Evolutionary conservation across 225 moss, liverwort and hornwort species (phyloP).

Genomic region (Antitrichia curtipendula): DNA sequence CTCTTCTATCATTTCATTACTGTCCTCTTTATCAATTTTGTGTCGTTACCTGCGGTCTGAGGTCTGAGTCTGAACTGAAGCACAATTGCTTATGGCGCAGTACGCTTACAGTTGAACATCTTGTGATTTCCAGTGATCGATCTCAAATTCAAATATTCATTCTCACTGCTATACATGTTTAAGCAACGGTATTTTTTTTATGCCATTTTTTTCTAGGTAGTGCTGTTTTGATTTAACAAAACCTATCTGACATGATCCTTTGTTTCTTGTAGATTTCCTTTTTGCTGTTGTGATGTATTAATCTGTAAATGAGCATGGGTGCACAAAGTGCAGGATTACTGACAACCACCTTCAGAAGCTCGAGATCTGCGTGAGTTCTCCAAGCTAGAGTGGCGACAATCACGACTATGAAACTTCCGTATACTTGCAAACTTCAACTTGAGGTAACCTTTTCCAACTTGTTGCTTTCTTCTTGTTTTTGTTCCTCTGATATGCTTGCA

Average conservation of each 20-base stretch:
- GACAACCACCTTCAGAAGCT: neutral
- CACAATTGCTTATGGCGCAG: slow-evolving; percentile 60
- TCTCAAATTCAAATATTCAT: slow-evolving; percentile 4
- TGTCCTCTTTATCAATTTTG: neutral
- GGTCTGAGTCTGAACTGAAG: slow-evolving; percentile 39
- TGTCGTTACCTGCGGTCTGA: neutral
- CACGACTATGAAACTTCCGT: neutral
- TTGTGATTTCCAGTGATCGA: slow-evolving; percentile 59
- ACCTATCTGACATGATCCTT: neutral
- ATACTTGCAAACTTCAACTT: neutral
- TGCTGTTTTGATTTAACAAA: neutral
- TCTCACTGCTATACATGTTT: neutral
- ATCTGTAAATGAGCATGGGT: neutral
- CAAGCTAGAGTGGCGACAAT: neutral
- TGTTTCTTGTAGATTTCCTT: neutral
- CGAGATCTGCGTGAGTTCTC: neutral
- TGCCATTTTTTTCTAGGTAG: neutral
- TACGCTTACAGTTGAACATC: slow-evolving; percentile 49
- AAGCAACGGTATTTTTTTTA: neutral
- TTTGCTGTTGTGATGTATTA: neutral
- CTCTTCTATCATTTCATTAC: neutral
- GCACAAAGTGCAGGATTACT: neutral
- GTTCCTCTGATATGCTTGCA: neutral
- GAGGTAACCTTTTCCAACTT: neutral
- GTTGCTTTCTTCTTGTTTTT: neutral